A percentile compares a stretch with the other conserved stretches of the same genome.
These are phyloP conservation scores for Pinus taeda DNA, from an alignment of 75 land plant genomes.

Conservation along the genomic window DNA sequence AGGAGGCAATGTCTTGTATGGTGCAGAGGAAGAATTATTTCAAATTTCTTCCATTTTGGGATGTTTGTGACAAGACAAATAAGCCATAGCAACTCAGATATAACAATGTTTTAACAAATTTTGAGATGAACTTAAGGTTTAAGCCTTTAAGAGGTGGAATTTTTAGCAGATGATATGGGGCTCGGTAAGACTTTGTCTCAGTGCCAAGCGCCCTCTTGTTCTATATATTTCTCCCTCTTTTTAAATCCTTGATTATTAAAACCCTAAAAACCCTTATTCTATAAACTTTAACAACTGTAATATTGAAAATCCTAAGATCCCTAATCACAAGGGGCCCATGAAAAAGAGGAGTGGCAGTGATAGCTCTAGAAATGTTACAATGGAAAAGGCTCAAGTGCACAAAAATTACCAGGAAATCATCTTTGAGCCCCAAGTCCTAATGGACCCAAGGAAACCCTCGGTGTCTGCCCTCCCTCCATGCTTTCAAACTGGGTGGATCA, in stretches of 20 bases:
- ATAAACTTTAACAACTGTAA: neutral
- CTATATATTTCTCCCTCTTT: neutral
- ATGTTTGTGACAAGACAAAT: conserved; percentile 20
- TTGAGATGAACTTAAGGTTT: conserved; percentile 39
- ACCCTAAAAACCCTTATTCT: neutral
- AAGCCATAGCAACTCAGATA: conserved; percentile 6
- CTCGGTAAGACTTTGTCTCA: conserved; percentile 78
- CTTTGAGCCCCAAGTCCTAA: neutral
- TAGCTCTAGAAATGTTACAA: neutral
- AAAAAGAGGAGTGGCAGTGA: conserved; percentile 12
- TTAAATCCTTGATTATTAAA: neutral
- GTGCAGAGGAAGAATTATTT: conserved; percentile 67
- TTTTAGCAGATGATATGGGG: conserved; percentile 97
- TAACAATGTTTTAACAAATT: conserved; percentile 72
- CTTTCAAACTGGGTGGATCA: conserved; percentile 83
- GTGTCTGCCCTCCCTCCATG: conserved; percentile 90
- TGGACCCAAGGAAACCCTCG: conserved; percentile 48
- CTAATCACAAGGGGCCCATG: conserved; percentile 1
- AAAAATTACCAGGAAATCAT: neutral
- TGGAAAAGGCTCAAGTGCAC: no score
- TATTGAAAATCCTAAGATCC: neutral
- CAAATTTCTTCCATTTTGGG: conserved; percentile 91
- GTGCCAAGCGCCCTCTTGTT: conserved; percentile 11
- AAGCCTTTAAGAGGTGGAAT: conserved; percentile 69
- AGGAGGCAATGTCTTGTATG: conserved; percentile 85